Evolutionary conservation across 306 rosid species (phyloP).

Genomic region (Malus sylvestris): DNA sequence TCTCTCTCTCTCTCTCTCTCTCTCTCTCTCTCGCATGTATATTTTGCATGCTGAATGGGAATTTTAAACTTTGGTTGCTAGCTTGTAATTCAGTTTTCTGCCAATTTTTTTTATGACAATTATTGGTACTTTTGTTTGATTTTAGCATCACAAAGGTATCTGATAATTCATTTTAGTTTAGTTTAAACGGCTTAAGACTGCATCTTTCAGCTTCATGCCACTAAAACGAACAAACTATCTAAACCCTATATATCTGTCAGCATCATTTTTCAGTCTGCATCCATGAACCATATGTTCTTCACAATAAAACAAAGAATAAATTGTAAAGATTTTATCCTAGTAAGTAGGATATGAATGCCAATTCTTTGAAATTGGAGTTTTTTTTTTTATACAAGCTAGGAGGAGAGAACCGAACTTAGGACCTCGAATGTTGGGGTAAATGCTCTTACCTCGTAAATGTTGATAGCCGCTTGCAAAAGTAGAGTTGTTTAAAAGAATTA

Average conservation of each 20-base stretch:
- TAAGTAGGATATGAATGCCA: neutral
- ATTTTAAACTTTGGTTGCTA: neutral
- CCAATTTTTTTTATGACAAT: neutral
- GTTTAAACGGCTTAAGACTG: neutral
- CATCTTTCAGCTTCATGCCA: neutral
- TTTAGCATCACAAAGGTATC: neutral
- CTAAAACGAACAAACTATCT: neutral
- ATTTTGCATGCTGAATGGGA: neutral
- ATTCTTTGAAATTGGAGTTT: neutral
- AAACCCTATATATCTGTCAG: neutral
- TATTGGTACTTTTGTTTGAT: neutral
- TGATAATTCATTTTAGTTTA: neutral
- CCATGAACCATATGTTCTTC: neutral
- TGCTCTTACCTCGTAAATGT: neutral
- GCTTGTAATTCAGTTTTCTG: neutral
- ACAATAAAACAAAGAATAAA: neutral
- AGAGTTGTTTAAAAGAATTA: neutral
- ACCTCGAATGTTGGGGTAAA: neutral
- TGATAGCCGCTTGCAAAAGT: neutral
- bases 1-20: conserved; percentile 2
- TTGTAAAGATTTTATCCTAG: neutral
- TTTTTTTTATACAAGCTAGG: neutral
- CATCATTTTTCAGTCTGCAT: neutral
- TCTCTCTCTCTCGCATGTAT: neutral
- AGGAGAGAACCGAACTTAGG: neutral